These are phyloP conservation scores for Monilinia vaccinii-corymbosi DNA, from an alignment of 2,329 filamentous ascomycete species.

Conservation along the genomic window DNA sequence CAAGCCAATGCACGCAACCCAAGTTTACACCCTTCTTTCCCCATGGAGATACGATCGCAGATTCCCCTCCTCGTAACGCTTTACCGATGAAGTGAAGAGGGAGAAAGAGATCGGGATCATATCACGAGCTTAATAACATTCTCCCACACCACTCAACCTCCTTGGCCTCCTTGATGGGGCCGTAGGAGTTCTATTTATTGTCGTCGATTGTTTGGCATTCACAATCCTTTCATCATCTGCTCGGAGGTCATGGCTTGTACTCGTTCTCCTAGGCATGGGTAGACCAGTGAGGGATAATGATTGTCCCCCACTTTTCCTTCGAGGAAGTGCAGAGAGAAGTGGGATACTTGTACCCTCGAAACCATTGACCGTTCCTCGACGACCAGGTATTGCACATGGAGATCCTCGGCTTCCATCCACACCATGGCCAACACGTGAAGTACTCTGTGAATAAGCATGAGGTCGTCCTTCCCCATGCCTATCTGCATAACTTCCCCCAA, in stretches of 20 bases:
- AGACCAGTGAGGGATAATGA: slow-evolving; percentile 17
- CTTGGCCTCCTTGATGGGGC: slow-evolving; percentile 28
- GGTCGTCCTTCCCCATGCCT: slow-evolving; percentile 17
- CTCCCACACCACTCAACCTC: slow-evolving; percentile 44
- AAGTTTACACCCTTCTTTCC: neutral
- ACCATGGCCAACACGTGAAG: slow-evolving; percentile 24
- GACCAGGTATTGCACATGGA: slow-evolving; percentile 32
- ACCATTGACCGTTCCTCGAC: slow-evolving; percentile 34
- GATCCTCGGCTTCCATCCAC: slow-evolving; percentile 24
- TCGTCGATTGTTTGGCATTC: slow-evolving; percentile 16
- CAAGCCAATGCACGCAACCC: slow-evolving; percentile 17
- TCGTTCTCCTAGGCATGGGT: slow-evolving; percentile 20
- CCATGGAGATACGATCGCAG: neutral
- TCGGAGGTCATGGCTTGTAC: slow-evolving; percentile 21
- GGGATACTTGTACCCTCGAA: slow-evolving; percentile 38
- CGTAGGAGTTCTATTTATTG: neutral
- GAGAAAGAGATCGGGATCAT: neutral
- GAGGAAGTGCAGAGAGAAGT: slow-evolving; percentile 36
- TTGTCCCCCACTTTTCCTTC: slow-evolving; percentile 40
- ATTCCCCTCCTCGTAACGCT: slow-evolving; percentile 15
- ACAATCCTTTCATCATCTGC: slow-evolving; percentile 21
- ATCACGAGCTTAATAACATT: slow-evolving; percentile 39
- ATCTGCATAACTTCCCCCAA: slow-evolving; percentile 26
- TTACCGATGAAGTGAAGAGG: slow-evolving; percentile 8
- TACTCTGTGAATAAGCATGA: slow-evolving; percentile 30